A percentile compares a stretch with the other conserved stretches of the same genome.
phyloP scores from a whole-genome alignment of 305 asterid species.

The Stenogyne calaminthoides region DNA sequence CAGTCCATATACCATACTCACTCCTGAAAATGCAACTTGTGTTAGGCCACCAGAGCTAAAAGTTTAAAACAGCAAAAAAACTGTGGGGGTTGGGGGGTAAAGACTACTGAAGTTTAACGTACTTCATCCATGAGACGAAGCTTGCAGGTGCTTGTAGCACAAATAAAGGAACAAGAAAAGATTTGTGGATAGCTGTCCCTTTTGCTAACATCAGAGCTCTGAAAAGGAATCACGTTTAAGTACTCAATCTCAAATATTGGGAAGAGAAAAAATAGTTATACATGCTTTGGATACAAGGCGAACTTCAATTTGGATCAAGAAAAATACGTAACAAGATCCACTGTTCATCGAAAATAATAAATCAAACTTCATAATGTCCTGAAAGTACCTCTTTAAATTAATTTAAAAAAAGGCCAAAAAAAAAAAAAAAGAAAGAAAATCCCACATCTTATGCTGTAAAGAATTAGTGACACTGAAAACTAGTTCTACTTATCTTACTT shows the following conservation, averaged over 20 bases:
- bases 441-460: neutral
- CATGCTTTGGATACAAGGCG: neutral
- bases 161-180: slow-evolving; percentile 88
- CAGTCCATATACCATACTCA: slow-evolving; percentile 95
- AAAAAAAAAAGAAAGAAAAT: neutral
- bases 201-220: slow-evolving; percentile 76
- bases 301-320: slow-evolving; percentile 9
- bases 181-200: slow-evolving; percentile 82
- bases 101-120: slow-evolving; percentile 25
- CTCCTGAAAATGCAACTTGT: slow-evolving; percentile 56
- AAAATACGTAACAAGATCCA: slow-evolving; percentile 20
- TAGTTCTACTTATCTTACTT: neutral
- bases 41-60: slow-evolving; percentile 31
- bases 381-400: neutral
- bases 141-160: slow-evolving; percentile 80
- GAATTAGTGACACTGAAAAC: neutral
- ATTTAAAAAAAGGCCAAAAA: neutral
- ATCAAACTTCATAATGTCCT: slow-evolving; percentile 4
- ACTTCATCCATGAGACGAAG: slow-evolving; percentile 90
- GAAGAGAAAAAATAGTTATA: neutral
- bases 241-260: neutral
- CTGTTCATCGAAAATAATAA: neutral
- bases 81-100: neutral
- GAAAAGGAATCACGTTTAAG: slow-evolving; percentile 28
- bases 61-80: slow-evolving; percentile 7